Conservation (phyloP, 805 yeast genomes). For the Jamesozyma lodderae region DNA sequence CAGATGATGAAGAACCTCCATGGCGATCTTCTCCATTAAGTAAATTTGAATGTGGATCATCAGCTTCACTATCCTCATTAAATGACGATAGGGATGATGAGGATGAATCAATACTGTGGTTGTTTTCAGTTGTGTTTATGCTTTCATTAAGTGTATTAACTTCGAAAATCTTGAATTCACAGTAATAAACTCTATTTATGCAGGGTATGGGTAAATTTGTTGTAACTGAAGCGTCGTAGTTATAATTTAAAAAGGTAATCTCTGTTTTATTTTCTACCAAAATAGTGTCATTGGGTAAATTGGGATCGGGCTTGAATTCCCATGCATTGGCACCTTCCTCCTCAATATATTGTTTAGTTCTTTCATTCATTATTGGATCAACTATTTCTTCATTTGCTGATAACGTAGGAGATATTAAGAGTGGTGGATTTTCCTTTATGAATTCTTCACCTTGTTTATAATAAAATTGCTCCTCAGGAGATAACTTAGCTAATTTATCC, state of each 20-base stretch:
- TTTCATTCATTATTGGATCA: constrained; percentile 30
- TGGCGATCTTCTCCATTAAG: too few species aligned
- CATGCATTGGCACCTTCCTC: constrained; percentile 86
- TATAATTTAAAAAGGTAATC: constrained; percentile 45
- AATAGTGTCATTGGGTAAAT: constrained; percentile 47
- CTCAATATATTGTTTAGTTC: constrained; percentile 46
- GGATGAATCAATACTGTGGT: background rate
- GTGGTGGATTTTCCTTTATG: constrained; percentile 35
- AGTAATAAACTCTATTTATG: constrained; percentile 77
- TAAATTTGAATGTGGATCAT: background rate
- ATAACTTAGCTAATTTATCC: constrained; percentile 53
- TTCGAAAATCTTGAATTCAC: constrained; percentile 77
- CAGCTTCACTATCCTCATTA: constrained; percentile 2
- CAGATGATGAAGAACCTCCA: background rate
- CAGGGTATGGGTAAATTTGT: constrained; percentile 81
- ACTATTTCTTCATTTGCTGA: constrained; percentile 10
- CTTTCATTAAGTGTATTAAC: constrained; percentile 31
- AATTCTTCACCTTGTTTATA: constrained; percentile 35
- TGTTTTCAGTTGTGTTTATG: background rate
- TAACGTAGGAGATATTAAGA: constrained; percentile 26
- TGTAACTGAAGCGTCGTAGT: constrained; percentile 57
- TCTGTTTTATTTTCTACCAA: constrained; percentile 59
- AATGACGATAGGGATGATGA: constrained; percentile 1
- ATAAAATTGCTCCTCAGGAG: constrained; percentile 34
- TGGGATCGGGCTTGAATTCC: constrained; percentile 60